Conservation (phyloP, 306 rosid species). For the Lathyrus aphaca region DNA sequence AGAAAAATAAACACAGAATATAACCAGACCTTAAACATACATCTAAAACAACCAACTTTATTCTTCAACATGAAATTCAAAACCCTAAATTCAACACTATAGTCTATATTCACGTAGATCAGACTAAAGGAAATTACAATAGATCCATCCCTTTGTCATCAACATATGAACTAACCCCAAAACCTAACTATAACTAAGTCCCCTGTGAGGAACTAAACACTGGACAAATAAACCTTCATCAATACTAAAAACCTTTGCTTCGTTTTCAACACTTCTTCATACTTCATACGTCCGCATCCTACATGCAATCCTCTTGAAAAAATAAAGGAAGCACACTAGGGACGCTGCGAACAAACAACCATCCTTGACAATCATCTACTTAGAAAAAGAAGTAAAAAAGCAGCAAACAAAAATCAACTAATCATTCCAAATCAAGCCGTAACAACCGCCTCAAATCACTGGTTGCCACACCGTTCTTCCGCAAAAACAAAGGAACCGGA, state of each 20-base stretch:
- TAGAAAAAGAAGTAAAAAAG: slow-evolving; percentile 5
- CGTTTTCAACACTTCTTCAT: slow-evolving; percentile 11
- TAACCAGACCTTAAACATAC: neutral
- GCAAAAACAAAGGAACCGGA: slow-evolving; percentile 66
- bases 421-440: slow-evolving; percentile 56
- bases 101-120: slow-evolving; percentile 7
- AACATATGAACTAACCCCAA: slow-evolving; percentile 27
- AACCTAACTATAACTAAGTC: slow-evolving; percentile 36
- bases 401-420: slow-evolving; percentile 27
- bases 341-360: slow-evolving; percentile 40
- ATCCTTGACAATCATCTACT: slow-evolving; percentile 21
- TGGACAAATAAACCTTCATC: slow-evolving; percentile 1
- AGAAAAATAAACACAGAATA: neutral
- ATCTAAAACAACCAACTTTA: slow-evolving; percentile 17
- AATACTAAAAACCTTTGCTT: slow-evolving; percentile 6
- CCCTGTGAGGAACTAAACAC: slow-evolving; percentile 12
- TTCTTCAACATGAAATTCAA: slow-evolving; percentile 24
- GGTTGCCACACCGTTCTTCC: slow-evolving; percentile 59
- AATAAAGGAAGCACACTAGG: slow-evolving; percentile 68
- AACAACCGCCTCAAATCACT: slow-evolving; percentile 60
- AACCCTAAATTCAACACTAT: slow-evolving; percentile 13
- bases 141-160: slow-evolving; percentile 24
- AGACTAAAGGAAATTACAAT: slow-evolving; percentile 33
- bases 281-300: slow-evolving; percentile 41
- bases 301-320: slow-evolving; percentile 70